These are phyloP conservation scores for Erysiphe neolycopersici DNA, from an alignment of 2,329 filamentous ascomycete species.

Conservation along the genomic window DNA sequence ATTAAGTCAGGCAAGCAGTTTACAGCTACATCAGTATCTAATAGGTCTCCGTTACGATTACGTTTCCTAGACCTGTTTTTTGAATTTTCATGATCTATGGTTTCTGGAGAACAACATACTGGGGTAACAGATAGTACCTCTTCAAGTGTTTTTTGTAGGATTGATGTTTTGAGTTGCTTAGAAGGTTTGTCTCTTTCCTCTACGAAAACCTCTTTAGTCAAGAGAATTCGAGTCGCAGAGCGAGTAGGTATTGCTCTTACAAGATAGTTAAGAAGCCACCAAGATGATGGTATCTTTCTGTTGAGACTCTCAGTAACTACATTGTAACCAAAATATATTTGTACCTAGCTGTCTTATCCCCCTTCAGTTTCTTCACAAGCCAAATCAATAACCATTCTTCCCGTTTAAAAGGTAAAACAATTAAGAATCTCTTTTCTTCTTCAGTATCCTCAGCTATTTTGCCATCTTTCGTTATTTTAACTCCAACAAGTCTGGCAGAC, in stretches of 20 bases:
- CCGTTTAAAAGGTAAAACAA: conserved; percentile 13
- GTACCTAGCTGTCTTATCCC: conserved; percentile 12
- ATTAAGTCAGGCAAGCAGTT: conserved; percentile 2
- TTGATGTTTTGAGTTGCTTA: conserved; percentile 10
- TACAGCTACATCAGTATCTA: conserved; percentile 1
- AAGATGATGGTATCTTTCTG: conserved; percentile 16
- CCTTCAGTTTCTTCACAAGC: conserved; percentile 32
- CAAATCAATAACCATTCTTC: conserved; percentile 42
- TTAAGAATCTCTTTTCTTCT: background rate
- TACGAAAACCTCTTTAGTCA: conserved; percentile 36
- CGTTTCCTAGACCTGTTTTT: conserved; percentile 5
- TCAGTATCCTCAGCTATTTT: conserved; percentile 1
- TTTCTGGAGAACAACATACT: background rate
- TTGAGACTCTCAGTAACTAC: conserved; percentile 1
- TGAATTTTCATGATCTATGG: background rate
- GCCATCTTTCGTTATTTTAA: conserved; percentile 7
- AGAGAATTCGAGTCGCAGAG: conserved; percentile 42
- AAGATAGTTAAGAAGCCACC: conserved; percentile 33
- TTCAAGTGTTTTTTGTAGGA: conserved; percentile 37
- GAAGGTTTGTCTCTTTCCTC: background rate
- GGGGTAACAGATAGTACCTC: conserved; percentile 17
- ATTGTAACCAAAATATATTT: background rate
- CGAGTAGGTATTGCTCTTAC: conserved; percentile 40
- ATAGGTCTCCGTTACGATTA: conserved; percentile 9
- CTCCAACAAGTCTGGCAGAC: conserved; percentile 12